Evolutionary conservation across 1,284 basidiomycete genomes (phyloP).

Genomic region (Trametes versicolor): DNA sequence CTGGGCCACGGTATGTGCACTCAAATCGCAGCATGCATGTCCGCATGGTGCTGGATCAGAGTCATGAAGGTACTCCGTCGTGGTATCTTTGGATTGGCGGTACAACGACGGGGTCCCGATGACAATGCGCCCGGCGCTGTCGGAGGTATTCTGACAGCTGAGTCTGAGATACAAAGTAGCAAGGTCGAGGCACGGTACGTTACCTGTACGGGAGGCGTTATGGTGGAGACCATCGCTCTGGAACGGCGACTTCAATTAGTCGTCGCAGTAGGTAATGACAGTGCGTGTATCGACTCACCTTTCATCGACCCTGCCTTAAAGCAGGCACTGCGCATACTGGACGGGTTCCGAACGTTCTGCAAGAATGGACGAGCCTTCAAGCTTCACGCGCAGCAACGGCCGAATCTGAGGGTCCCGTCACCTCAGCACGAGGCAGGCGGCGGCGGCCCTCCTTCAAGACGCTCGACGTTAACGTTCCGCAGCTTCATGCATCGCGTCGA

Average conservation of each 20-base stretch:
- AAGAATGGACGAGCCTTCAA: too few species aligned
- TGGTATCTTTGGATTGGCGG: slow-evolving; percentile 9
- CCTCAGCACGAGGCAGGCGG: too few species aligned
- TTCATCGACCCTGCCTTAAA: too few species aligned
- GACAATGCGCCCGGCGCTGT: not conserved
- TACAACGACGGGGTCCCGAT: slow-evolving; percentile 18
- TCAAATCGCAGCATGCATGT: not conserved
- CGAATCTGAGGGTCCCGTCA: too few species aligned
- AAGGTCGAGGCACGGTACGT: not conserved
- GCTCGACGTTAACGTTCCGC: too few species aligned
- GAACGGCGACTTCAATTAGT: not conserved
- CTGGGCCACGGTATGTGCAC: not conserved
- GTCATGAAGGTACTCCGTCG: not conserved
- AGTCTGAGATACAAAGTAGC: not conserved
- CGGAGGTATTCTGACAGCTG: slow-evolving; percentile 7
- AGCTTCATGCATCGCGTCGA: too few species aligned
- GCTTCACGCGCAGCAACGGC: too few species aligned
- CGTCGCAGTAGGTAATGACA: too few species aligned
- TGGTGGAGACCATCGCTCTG: not conserved
- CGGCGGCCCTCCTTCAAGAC: too few species aligned
- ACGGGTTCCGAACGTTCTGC: too few species aligned
- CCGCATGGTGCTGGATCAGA: not conserved
- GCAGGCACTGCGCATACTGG: too few species aligned
- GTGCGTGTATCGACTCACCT: too few species aligned
- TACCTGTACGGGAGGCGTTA: not conserved